Percentiles rank a stretch among this genome's conserved stretches.
Conservation (phyloP, 2,329 filamentous ascomycete genomes). For the Fusarium sp. region DNA sequence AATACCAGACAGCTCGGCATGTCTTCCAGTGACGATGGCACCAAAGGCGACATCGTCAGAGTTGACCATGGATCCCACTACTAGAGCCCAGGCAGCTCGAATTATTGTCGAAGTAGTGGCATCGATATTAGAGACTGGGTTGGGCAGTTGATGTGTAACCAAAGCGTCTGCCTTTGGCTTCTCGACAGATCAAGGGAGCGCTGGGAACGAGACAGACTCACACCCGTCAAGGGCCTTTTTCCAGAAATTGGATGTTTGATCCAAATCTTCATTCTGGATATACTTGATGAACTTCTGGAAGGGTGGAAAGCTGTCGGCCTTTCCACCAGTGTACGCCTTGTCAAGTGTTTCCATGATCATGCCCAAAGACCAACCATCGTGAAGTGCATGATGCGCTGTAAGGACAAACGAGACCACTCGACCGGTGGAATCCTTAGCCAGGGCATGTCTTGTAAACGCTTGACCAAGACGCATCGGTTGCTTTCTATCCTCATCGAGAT, state of each 20-base stretch:
- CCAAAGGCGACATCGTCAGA: constrained; percentile 47
- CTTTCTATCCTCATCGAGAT: constrained; percentile 54
- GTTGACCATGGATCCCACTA: constrained; percentile 19
- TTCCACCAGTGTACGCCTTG: not conserved
- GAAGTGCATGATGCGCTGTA: constrained; percentile 47
- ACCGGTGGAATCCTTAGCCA: constrained; percentile 49
- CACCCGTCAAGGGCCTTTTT: not conserved
- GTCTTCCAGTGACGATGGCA: constrained; percentile 41
- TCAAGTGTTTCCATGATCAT: not conserved
- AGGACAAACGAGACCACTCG: constrained; percentile 38
- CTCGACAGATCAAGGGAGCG: no score
- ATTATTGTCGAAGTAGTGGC: constrained; percentile 41
- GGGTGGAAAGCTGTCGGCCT: no score
- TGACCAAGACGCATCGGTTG: constrained; percentile 56
- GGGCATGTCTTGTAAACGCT: constrained; percentile 57
- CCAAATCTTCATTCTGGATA: no score
- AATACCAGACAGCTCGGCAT: constrained; percentile 40
- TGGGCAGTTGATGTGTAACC: no score
- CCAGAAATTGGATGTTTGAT: no score
- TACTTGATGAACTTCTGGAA: no score
- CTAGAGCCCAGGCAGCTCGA: constrained; percentile 33
- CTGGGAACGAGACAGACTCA: not conserved
- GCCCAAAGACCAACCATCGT: constrained; percentile 46
- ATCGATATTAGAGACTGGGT: not conserved
- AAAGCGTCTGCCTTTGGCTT: no score